Conservation (phyloP, 2,329 filamentous ascomycete genomes). For the Metarhizium brunneum region DNA sequence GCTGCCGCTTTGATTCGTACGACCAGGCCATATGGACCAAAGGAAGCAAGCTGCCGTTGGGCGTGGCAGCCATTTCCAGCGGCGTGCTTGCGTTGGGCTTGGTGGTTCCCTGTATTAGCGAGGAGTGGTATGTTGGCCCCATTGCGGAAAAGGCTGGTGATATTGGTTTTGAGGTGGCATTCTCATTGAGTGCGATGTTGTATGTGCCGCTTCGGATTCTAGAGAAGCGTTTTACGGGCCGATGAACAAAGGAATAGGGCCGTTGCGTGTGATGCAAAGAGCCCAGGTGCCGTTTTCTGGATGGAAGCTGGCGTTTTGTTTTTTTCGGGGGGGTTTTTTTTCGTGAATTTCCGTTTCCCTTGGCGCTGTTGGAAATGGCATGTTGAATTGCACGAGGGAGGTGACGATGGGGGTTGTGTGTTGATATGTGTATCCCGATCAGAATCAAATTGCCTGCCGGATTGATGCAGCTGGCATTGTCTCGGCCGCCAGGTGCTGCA, state of each 20-base stretch:
- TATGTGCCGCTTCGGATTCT: constrained; percentile 38
- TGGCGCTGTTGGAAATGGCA: too few relatives aligned
- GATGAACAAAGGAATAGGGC: neutral
- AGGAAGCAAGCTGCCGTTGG: constrained; percentile 32
- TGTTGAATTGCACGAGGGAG: too few relatives aligned
- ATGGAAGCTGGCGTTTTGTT: too few relatives aligned
- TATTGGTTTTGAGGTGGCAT: constrained; percentile 56
- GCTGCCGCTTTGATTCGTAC: constrained; percentile 32
- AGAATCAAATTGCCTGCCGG: too few relatives aligned
- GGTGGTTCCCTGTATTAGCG: constrained; percentile 50
- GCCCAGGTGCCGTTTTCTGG: too few relatives aligned
- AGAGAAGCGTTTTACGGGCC: constrained; percentile 26
- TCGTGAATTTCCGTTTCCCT: too few relatives aligned
- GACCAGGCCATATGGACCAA: constrained; percentile 40
- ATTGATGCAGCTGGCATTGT: too few relatives aligned
- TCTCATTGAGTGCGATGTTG: constrained; percentile 37
- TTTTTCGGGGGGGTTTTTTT: too few relatives aligned
- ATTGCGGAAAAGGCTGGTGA: constrained; percentile 52
- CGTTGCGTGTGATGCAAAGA: too few relatives aligned
- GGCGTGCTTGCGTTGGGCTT: constrained; percentile 38
- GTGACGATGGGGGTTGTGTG: too few relatives aligned
- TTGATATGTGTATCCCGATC: too few relatives aligned
- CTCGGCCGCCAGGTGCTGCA: too few relatives aligned
- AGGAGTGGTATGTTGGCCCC: constrained; percentile 52
- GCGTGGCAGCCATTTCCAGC: constrained; percentile 36